Evolutionary conservation across 2,329 filamentous ascomycete species (phyloP).

Genomic region (Diaporthe sp.): DNA sequence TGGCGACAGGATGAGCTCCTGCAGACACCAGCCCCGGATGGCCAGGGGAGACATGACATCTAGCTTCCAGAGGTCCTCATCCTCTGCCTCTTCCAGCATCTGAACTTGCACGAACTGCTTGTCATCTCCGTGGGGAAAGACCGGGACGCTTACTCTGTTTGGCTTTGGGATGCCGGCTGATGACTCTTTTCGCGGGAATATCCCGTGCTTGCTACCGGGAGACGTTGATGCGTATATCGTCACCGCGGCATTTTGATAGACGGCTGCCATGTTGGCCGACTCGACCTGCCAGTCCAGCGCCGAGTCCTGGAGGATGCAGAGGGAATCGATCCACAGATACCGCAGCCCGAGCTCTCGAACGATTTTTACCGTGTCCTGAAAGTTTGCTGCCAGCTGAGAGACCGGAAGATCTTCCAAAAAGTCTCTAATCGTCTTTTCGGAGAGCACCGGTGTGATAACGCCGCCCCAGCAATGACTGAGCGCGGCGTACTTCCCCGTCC

Average conservation of each 20-base stretch:
- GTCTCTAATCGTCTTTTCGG: background rate
- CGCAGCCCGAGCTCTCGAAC: conserved; percentile 9
- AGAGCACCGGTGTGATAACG: background rate
- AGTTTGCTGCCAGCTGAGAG: background rate
- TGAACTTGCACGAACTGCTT: background rate
- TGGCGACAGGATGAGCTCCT: background rate
- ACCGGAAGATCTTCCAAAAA: background rate
- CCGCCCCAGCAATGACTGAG: conserved; percentile 2
- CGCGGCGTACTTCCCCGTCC: background rate
- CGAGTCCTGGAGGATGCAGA: conserved; percentile 13
- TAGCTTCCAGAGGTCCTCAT: background rate
- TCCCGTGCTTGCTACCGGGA: background rate
- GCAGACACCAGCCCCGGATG: background rate
- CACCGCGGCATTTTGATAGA: background rate
- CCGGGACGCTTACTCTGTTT: background rate
- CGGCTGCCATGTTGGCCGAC: background rate
- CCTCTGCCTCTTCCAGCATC: background rate
- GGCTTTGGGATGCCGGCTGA: background rate
- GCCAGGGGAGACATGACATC: background rate
- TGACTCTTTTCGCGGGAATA: background rate
- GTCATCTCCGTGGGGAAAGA: background rate
- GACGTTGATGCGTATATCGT: background rate
- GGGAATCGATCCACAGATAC: conserved; percentile 21
- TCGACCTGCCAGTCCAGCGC: background rate
- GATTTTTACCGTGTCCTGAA: background rate